Percentiles rank a stretch among this genome's conserved stretches.
phyloP scores from a whole-genome alignment of 2,329 filamentous ascomycete genomes.

The Talaromyces funiculosus region DNA sequence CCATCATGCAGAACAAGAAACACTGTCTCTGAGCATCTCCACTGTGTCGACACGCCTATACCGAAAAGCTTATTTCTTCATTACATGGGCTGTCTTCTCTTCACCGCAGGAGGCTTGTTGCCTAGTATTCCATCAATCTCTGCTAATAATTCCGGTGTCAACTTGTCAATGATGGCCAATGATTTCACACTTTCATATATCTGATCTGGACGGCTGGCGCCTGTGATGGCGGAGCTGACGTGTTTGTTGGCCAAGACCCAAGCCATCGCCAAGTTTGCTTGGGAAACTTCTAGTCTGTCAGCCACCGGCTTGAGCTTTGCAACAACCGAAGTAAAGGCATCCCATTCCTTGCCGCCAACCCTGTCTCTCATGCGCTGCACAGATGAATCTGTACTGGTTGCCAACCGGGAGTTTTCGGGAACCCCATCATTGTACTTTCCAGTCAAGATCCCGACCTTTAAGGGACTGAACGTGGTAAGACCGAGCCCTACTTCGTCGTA shows the following conservation, averaged over 20 bases:
- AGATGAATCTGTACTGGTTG: conserved; percentile 42
- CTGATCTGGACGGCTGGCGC: conserved; percentile 43
- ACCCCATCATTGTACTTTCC: conserved; percentile 54
- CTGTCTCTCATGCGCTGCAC: too few species aligned
- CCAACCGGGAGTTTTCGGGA: conserved; percentile 45
- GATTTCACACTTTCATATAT: conserved; percentile 38
- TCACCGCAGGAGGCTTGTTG: too few species aligned
- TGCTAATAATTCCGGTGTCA: too few species aligned
- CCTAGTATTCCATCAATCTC: too few species aligned
- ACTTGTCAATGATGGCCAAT: conserved; percentile 7
- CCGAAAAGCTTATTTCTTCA: too few species aligned
- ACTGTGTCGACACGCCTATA: too few species aligned
- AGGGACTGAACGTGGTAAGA: conserved; percentile 58
- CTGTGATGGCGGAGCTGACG: conserved; percentile 40
- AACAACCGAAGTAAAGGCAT: conserved; percentile 31
- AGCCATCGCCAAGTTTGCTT: conserved; percentile 52
- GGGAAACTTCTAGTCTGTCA: conserved; percentile 57
- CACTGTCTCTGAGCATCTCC: too few species aligned
- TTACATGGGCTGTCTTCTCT: too few species aligned
- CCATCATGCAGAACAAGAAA: too few species aligned
- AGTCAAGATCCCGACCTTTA: conserved; percentile 57
- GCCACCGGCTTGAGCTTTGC: conserved; percentile 51
- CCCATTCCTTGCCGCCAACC: conserved; percentile 41
- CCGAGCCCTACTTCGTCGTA: conserved; percentile 57
- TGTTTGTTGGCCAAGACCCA: conserved; percentile 57